Evolutionary conservation across 208 protist genomes (phyloP).

Genomic region (Phytomonas sp.): DNA sequence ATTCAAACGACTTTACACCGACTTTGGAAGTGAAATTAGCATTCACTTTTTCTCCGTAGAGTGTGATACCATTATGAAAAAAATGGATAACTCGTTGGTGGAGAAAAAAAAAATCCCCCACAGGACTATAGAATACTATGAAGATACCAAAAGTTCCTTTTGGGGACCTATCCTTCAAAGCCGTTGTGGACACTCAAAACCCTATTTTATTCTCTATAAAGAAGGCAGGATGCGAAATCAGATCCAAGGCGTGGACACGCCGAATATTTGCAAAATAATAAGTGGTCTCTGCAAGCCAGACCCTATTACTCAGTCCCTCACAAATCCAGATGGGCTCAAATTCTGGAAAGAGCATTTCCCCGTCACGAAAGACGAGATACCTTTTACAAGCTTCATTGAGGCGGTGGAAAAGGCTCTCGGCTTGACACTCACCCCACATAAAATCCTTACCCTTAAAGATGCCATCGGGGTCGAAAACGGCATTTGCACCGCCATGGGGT

Average conservation of each 20-base stretch:
- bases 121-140: constrained; percentile 37
- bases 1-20: constrained; percentile 76
- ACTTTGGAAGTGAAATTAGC: constrained; percentile 65
- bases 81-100: constrained; percentile 35
- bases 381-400: constrained; percentile 29
- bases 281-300: constrained; percentile 68
- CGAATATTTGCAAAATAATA: constrained; percentile 71
- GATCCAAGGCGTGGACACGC: constrained; percentile 82
- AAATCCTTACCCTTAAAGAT: constrained; percentile 19
- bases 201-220: constrained; percentile 86
- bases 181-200: constrained; percentile 71
- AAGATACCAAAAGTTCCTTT: constrained; percentile 50
- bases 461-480: constrained; percentile 16
- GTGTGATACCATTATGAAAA: constrained; percentile 74
- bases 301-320: constrained; percentile 67
- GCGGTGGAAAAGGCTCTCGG: constrained; percentile 20
- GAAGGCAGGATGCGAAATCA: constrained; percentile 57
- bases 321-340: constrained; percentile 44
- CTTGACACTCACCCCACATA: constrained; percentile 1
- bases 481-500: constrained; percentile 18
- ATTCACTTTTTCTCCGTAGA: constrained; percentile 83
- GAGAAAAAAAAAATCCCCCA: constrained; percentile 9
- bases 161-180: constrained; percentile 55
- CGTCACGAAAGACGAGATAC: constrained; percentile 53
- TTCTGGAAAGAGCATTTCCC: constrained; percentile 76